phyloP scores from a whole-genome alignment of 768 basidiomycete genomes.

The Melanogaster broomeanus region DNA sequence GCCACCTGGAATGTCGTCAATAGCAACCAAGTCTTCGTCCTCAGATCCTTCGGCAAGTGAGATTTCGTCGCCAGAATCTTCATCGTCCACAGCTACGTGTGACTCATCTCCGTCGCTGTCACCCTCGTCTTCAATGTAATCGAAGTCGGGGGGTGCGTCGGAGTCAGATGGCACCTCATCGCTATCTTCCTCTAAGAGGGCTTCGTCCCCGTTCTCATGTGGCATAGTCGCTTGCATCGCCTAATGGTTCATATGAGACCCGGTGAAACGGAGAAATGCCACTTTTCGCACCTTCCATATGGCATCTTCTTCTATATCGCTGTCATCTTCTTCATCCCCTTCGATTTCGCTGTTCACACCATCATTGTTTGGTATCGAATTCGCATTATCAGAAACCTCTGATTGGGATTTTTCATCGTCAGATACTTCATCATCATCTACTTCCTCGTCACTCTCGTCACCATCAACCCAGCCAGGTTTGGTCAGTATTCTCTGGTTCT shows the following conservation, averaged over 20 bases:
- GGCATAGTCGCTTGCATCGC: conserved; percentile 91
- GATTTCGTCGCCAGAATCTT: conserved; percentile 44
- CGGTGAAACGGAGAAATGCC: background rate
- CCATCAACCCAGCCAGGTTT: conserved; percentile 44
- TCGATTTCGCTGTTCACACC: conserved; percentile 28
- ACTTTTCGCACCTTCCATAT: conserved; percentile 77
- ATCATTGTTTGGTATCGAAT: conserved; percentile 17
- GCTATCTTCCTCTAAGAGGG: conserved; percentile 39
- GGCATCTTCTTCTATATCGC: conserved; percentile 63
- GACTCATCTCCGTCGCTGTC: conserved; percentile 33
- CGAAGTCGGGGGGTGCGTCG: conserved; percentile 33
- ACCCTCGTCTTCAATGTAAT: conserved; percentile 35
- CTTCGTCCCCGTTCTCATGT: conserved; percentile 50
- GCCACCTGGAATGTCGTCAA: conserved; percentile 55
- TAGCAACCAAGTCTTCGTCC: conserved; percentile 65
- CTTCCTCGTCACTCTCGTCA: conserved; percentile 28
- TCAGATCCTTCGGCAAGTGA: conserved; percentile 68
- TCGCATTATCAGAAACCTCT: conserved; percentile 31
- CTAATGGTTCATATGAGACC: conserved; percentile 38
- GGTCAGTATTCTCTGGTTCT: conserved; percentile 55
- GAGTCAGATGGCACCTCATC: conserved; percentile 30
- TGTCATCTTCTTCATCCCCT: conserved; percentile 43
- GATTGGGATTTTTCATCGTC: conserved; percentile 32
- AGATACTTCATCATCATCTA: conserved; percentile 21
- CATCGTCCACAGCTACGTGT: conserved; percentile 26